These are phyloP conservation scores for sorghum (Sorghum bicolor) DNA, from an alignment of 176 grass and related monocot species.

Conservation along the genomic window DNA sequence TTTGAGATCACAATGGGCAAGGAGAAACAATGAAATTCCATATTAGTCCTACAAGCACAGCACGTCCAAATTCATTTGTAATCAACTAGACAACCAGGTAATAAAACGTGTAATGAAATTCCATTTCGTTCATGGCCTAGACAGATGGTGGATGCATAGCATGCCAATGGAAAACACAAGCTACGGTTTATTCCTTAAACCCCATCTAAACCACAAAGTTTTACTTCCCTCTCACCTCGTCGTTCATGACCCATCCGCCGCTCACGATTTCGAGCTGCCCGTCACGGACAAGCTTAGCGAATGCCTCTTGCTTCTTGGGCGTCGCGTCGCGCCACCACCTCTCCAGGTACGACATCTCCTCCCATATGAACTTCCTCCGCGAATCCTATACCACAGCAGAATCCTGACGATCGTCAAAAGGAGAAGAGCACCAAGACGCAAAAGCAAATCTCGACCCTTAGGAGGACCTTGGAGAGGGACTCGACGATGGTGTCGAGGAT, in stretches of 20 bases:
- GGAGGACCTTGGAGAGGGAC: conserved; percentile 78
- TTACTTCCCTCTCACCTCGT: conserved; percentile 54
- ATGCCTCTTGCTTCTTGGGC: conserved; percentile 54
- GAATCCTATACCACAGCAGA: conserved; percentile 46
- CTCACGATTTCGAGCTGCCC: conserved; percentile 96
- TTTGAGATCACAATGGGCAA: not conserved
- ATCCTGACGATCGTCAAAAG: not conserved
- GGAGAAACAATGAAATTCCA: not conserved
- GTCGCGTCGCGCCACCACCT: conserved; percentile 98
- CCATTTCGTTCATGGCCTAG: not conserved
- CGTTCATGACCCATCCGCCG: conserved; percentile 99
- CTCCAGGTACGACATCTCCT: conserved; percentile 99
- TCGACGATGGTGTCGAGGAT: conserved; percentile 93
- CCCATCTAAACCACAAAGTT: conserved; percentile 20
- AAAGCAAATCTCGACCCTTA: not conserved
- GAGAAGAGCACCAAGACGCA: not conserved
- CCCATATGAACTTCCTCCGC: conserved; percentile 95
- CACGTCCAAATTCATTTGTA: not conserved
- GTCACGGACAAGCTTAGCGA: conserved; percentile 68
- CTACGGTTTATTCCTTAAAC: conserved; percentile 21
- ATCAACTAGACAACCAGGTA: not conserved
- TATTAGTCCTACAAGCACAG: not conserved
- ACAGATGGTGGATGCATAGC: not conserved
- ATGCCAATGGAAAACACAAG: not conserved
- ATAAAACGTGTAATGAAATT: conserved; percentile 1